Percentiles rank a stretch among this genome's conserved stretches.
These are phyloP conservation scores for Xerocomus cyaneibrunnescens DNA, from an alignment of 1,284 basidiomycete species.

Conservation along the genomic window DNA sequence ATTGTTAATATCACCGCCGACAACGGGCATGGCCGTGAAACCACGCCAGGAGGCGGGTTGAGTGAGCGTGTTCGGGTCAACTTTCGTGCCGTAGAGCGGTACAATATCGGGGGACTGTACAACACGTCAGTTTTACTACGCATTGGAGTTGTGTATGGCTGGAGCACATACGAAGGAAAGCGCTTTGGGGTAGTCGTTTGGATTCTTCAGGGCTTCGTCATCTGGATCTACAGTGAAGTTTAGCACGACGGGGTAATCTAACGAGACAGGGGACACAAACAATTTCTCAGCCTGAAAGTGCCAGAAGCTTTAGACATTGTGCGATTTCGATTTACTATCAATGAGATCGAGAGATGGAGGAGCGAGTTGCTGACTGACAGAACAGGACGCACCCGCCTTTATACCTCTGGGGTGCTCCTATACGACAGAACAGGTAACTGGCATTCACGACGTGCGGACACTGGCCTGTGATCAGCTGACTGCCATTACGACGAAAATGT, in stretches of 20 bases:
- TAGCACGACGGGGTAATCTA: not conserved
- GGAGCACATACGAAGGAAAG: conserved; percentile 8
- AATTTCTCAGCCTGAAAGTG: conserved; percentile 8
- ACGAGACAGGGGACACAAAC: not conserved
- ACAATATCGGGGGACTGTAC: conserved; percentile 15
- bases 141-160: no score
- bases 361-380: conserved; percentile 1
- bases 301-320: not conserved
- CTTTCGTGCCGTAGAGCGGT: conserved; percentile 6
- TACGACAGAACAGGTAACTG: not conserved
- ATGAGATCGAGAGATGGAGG: not conserved
- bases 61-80: not conserved
- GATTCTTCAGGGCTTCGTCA: conserved; percentile 4
- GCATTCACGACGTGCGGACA: not conserved
- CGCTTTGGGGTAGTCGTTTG: conserved; percentile 8
- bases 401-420: not conserved
- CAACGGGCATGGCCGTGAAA: conserved; percentile 13
- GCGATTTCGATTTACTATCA: not conserved
- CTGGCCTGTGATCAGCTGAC: not conserved
- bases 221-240: conserved; percentile 13
- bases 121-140: not conserved
- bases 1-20: conserved; percentile 14
- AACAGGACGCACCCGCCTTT: not conserved
- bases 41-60: conserved; percentile 7
- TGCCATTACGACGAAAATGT: not conserved